Percentiles rank a stretch among this genome's conserved stretches.
Evolutionary conservation across 768 basidiomycete genomes (phyloP).

Genomic region (Phlebiopsis gigantea): DNA sequence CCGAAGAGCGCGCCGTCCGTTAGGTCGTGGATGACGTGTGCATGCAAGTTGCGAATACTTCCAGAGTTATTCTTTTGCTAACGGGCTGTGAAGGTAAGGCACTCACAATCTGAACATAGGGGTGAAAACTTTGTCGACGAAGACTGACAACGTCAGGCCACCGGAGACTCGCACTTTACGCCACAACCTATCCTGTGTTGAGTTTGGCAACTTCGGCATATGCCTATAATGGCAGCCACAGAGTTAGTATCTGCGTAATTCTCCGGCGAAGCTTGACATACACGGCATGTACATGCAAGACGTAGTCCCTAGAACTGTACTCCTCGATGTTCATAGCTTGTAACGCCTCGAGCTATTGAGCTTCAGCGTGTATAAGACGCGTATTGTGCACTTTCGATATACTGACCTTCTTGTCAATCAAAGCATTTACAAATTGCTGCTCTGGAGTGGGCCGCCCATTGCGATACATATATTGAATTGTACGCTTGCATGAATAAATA

Average conservation of each 20-base stretch:
- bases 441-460: background rate
- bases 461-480: background rate
- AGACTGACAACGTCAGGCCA: constrained; percentile 4
- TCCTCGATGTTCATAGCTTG: background rate
- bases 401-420: constrained; percentile 8
- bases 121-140: constrained; percentile 10
- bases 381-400: no score
- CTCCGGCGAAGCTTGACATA: no score
- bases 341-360: background rate
- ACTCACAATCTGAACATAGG: constrained; percentile 9
- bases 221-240: no score
- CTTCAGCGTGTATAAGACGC: background rate
- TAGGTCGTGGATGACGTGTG: constrained; percentile 7
- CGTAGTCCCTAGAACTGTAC: background rate
- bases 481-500: background rate
- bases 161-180: constrained; percentile 4
- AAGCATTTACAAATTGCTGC: constrained; percentile 3
- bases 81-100: background rate
- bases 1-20: constrained; percentile 8
- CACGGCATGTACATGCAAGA: background rate
- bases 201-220: background rate
- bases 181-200: background rate
- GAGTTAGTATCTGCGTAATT: no score
- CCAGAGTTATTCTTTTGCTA: background rate
- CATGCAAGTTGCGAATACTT: constrained; percentile 9